Evolutionary conservation across 345 rosid species (phyloP), one percentile per base, ranked within the genome.

Genomic region (Ricinus communis): DNA sequence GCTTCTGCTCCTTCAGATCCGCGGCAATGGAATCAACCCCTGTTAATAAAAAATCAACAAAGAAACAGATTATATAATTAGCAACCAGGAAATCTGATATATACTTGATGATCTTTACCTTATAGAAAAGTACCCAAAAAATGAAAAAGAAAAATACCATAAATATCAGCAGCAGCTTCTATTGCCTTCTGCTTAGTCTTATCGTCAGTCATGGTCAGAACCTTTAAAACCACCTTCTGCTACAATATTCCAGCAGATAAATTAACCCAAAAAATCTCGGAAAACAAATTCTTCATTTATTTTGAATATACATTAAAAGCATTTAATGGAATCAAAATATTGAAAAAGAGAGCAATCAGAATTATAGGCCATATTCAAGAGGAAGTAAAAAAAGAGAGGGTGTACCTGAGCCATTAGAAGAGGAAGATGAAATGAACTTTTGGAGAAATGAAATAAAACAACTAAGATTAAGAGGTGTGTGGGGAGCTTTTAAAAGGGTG

Each of bases 1-100:
- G 76, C 79, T 94, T 94, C 82, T 90, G 97, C 2, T 94, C 97
- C 82, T 91, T 94, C 62, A 82, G 74, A 80, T 94, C 97, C 33
- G 92, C 96, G 19, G 90, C 88, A 69, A 94, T 94, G 19, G 97
- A 88, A 87, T 90, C 97, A 61, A 91, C 93, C 67, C 96, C 94
- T 90, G 87, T 4, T 21, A 16, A 4, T 9, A 8, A 40, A 22
- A 16, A 16, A 21, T 11, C 2, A 18, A 40, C 51, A 40, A 66
- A 38, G 21, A 38, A 38, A 33, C 38, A 33, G 6, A 33, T 33
- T 8, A 43, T 4, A 4, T 43, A 8, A 43, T 4, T 43, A 43
- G 12, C 47, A 43, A 43, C 1, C 47, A 9, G 8, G 38, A 33
- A 33, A 33, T 6, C 47, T 43, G 6, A 33, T n/a, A n/a, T n/a